These are phyloP conservation scores for Magnusiomyces magnusii DNA, from an alignment of 1,139 yeast species.

Conservation along the genomic window DNA sequence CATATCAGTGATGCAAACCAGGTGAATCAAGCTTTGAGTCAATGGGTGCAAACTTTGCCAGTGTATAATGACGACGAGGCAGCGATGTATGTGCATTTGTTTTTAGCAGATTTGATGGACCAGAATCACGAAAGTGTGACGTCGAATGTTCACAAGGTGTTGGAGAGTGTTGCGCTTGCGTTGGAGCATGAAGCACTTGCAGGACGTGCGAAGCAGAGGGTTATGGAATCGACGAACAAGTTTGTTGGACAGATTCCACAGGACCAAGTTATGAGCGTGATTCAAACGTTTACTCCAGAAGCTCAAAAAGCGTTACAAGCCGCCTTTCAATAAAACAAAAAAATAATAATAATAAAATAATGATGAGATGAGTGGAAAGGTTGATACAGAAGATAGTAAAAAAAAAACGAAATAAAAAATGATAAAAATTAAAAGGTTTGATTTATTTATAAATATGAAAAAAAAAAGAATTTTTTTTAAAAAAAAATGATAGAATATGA, in stretches of 20 bases:
- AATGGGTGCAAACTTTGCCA: constrained; percentile 81
- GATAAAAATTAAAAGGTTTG: too few species aligned
- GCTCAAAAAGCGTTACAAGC: constrained; percentile 54
- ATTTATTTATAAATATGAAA: too few species aligned
- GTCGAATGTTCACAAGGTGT: constrained; percentile 51
- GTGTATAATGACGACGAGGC: constrained; percentile 79
- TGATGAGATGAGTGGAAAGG: not conserved
- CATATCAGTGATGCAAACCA: constrained; percentile 37
- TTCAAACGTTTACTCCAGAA: constrained; percentile 57
- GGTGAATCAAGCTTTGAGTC: constrained; percentile 53
- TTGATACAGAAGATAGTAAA: too few species aligned
- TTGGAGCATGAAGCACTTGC: constrained; percentile 56
- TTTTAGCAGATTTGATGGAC: constrained; percentile 66
- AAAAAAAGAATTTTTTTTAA: too few species aligned
- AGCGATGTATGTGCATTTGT: constrained; percentile 78
- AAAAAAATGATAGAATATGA: too few species aligned
- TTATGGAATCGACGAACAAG: constrained; percentile 48
- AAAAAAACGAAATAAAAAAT: too few species aligned
- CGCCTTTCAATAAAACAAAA: constrained; percentile 38
- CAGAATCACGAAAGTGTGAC: constrained; percentile 57
- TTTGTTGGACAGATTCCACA: constrained; percentile 43
- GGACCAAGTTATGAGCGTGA: constrained; percentile 55
- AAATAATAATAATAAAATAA: too few species aligned
- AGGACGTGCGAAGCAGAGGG: constrained; percentile 63
- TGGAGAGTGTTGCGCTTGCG: constrained; percentile 73